phyloP scores from a whole-genome alignment of 306 rosid species.

The Vigna nakashimae region DNA sequence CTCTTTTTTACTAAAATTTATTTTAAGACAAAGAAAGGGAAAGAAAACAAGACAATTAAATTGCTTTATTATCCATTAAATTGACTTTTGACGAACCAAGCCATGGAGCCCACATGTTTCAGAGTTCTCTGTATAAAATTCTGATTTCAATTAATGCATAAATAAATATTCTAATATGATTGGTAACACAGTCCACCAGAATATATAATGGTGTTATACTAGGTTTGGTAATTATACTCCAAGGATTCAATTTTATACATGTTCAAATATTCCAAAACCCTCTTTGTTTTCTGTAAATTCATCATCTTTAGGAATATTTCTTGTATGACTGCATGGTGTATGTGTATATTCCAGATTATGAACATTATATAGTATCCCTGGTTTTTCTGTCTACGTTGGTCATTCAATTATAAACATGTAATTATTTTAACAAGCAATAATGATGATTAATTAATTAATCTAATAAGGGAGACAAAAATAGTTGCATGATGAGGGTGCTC shows the following conservation, averaged over 20 bases:
- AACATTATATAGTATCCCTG: not conserved
- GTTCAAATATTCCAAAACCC: slow-evolving; percentile 56
- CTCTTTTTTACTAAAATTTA: slow-evolving; percentile 28
- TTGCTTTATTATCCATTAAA: slow-evolving; percentile 46
- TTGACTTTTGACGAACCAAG: slow-evolving; percentile 45
- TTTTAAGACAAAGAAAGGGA: too few species aligned
- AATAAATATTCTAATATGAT: not conserved
- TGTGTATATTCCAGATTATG: slow-evolving; percentile 34
- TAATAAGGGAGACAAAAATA: slow-evolving; percentile 29
- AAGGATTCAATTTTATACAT: slow-evolving; percentile 13
- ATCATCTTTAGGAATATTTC: slow-evolving; percentile 56
- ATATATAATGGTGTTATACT: slow-evolving; percentile 40
- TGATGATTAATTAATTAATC: slow-evolving; percentile 24
- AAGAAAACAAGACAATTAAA: slow-evolving; percentile 39
- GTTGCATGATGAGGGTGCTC: slow-evolving; percentile 20
- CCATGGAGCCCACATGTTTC: slow-evolving; percentile 51
- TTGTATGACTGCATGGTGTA: slow-evolving; percentile 46
- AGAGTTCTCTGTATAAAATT: not conserved
- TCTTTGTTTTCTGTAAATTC: slow-evolving; percentile 12
- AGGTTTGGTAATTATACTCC: slow-evolving; percentile 34
- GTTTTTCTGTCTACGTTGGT: not conserved
- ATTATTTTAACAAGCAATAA: slow-evolving; percentile 17
- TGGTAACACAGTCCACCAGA: slow-evolving; percentile 37
- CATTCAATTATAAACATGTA: slow-evolving; percentile 26
- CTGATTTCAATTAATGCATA: not conserved